These are phyloP conservation scores for Fermentozyma sake DNA, from an alignment of 1,139 yeast species.

Conservation along the genomic window DNA sequence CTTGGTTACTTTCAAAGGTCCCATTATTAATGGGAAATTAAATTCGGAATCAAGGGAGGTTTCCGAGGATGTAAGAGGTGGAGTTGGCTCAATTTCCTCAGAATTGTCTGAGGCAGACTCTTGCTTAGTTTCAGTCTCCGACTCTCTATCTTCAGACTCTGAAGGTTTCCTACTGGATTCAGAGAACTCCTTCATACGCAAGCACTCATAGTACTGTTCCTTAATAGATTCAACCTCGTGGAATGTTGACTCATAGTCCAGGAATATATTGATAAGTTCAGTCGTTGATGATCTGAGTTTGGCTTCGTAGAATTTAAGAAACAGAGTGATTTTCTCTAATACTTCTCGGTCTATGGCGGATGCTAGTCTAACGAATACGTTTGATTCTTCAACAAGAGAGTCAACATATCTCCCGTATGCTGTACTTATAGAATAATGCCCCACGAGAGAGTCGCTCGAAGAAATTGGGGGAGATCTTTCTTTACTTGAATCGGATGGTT, in stretches of 20 bases:
- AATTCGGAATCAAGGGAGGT: slow-evolving; percentile 9
- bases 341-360: slow-evolving; percentile 34
- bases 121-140: slow-evolving; percentile 6
- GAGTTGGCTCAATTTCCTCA: background rate
- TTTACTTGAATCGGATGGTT: no score
- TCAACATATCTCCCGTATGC: slow-evolving; percentile 12
- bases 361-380: slow-evolving; percentile 24
- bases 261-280: slow-evolving; percentile 21
- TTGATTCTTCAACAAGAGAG: slow-evolving; percentile 21
- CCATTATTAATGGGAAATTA: slow-evolving; percentile 32
- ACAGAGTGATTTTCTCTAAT: slow-evolving; percentile 31
- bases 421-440: slow-evolving; percentile 5
- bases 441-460: background rate
- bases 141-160: slow-evolving; percentile 7
- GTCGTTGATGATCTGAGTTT: slow-evolving; percentile 22
- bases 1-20: slow-evolving; percentile 20
- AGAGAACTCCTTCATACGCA: slow-evolving; percentile 27
- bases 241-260: slow-evolving; percentile 24
- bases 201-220: slow-evolving; percentile 27
- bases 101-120: slow-evolving; percentile 3
- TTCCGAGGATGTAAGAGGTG: slow-evolving; percentile 1
- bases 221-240: slow-evolving; percentile 26
- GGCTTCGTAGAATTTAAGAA: slow-evolving; percentile 37
- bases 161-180: slow-evolving; percentile 5
- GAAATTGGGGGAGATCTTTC: no score